Conservation (phyloP, 148 eudicot species). For the Salicornia ramosissima region DNA sequence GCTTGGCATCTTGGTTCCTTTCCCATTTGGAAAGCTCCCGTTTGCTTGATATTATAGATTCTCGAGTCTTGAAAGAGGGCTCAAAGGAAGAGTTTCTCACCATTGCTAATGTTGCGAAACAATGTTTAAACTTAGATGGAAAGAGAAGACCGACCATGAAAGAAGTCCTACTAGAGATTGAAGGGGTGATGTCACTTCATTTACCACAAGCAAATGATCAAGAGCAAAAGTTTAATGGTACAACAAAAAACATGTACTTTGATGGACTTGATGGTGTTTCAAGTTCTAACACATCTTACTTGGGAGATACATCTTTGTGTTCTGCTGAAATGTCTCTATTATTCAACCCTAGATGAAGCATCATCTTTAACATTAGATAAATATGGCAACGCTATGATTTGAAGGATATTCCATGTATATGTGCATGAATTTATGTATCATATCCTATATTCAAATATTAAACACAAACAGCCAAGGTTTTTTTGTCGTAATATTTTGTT, state of each 20-base stretch:
- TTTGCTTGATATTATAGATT: constrained; percentile 19
- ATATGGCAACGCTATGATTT: no score
- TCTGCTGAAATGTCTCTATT: not conserved
- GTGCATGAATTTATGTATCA: no score
- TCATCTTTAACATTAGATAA: no score
- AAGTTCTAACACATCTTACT: not conserved
- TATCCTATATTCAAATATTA: no score
- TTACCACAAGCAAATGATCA: not conserved
- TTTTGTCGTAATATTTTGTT: no score
- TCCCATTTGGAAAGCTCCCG: constrained; percentile 2
- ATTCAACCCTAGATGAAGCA: constrained; percentile 4
- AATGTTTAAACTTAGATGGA: constrained; percentile 25
- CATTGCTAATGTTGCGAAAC: constrained; percentile 19
- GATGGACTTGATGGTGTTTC: not conserved
- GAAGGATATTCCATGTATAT: no score
- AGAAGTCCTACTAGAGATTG: constrained; percentile 20
- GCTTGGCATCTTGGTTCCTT: constrained; percentile 20
- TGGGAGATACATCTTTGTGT: not conserved
- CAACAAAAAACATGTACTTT: not conserved
- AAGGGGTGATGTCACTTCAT: constrained; percentile 21
- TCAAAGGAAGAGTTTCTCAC: constrained; percentile 11
- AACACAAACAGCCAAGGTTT: no score
- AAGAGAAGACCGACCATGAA: constrained; percentile 29
- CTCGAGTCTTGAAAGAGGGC: constrained; percentile 18
- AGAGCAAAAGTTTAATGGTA: not conserved